Conservation (phyloP, 192 early-diverging fungal genomes). For the Glomus cerebriforme region DNA sequence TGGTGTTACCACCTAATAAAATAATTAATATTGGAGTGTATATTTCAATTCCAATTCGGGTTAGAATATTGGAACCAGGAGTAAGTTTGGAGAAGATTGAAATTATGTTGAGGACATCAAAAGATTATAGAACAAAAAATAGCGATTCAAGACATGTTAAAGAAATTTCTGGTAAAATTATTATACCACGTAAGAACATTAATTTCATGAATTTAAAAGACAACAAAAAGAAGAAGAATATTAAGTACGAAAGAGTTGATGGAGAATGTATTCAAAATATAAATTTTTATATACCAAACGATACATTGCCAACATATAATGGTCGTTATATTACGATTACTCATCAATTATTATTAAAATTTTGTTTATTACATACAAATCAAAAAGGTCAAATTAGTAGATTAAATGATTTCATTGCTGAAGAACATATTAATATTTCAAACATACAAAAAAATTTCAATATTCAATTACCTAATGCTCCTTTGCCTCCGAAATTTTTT, state of each 20-base stretch:
- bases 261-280: slow-evolving; percentile 27
- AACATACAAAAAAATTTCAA: slow-evolving; percentile 25
- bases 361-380: neutral
- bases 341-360: slow-evolving; percentile 20
- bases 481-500: slow-evolving; percentile 6
- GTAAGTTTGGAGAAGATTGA: slow-evolving; percentile 24
- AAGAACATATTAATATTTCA: slow-evolving; percentile 17
- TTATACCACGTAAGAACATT: slow-evolving; percentile 22
- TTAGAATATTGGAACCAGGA: slow-evolving; percentile 16
- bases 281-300: slow-evolving; percentile 21
- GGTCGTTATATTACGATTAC: slow-evolving; percentile 14
- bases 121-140: slow-evolving; percentile 21
- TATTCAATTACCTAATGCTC: neutral
- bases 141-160: slow-evolving; percentile 6
- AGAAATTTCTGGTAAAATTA: neutral
- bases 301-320: slow-evolving; percentile 16
- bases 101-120: slow-evolving; percentile 1
- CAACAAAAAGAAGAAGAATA: neutral
- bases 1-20: slow-evolving; percentile 30
- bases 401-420: slow-evolving; percentile 1
- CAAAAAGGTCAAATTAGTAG: neutral
- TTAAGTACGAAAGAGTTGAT: neutral
- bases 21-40: slow-evolving; percentile 26
- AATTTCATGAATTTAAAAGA: neutral
- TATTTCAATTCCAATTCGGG: slow-evolving; percentile 24